These are phyloP conservation scores for Verruconis gallopava DNA, from an alignment of 2,329 filamentous ascomycete genomes.

Conservation along the genomic window DNA sequence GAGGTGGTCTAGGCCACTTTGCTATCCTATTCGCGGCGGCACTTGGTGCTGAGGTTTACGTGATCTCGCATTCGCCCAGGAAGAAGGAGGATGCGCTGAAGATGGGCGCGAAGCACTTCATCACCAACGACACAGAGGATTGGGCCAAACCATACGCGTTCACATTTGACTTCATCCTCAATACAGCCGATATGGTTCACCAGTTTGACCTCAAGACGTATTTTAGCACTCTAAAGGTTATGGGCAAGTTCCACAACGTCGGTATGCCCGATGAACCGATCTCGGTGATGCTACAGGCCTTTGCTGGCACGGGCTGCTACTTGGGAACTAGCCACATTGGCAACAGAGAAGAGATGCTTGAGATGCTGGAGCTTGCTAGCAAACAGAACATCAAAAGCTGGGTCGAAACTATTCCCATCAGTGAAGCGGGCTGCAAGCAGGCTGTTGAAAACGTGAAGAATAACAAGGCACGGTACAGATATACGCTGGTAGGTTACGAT, in stretches of 20 bases:
- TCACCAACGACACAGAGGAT: slow-evolving; percentile 42
- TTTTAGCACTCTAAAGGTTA: slow-evolving; percentile 67
- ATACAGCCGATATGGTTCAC: slow-evolving; percentile 56
- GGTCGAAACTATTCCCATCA: slow-evolving; percentile 58
- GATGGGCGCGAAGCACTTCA: slow-evolving; percentile 49
- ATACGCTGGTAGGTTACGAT: slow-evolving; percentile 56
- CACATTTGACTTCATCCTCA: slow-evolving; percentile 65
- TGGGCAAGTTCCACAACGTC: slow-evolving; percentile 68
- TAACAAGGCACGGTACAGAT: slow-evolving; percentile 57
- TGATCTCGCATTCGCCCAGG: slow-evolving; percentile 44
- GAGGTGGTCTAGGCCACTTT: slow-evolving; percentile 38
- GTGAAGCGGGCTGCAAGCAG: slow-evolving; percentile 54
- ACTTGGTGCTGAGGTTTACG: slow-evolving; percentile 48
- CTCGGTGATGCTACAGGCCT: slow-evolving; percentile 57
- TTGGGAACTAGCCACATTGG: slow-evolving; percentile 39
- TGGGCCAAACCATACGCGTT: slow-evolving; percentile 43
- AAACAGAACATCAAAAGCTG: slow-evolving; percentile 40
- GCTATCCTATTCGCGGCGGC: slow-evolving; percentile 36
- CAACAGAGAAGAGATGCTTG: slow-evolving; percentile 36
- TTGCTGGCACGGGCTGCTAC: slow-evolving; percentile 56
- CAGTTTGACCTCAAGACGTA: slow-evolving; percentile 60
- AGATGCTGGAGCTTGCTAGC: slow-evolving; percentile 37
- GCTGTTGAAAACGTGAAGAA: slow-evolving; percentile 53
- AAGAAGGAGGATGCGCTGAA: slow-evolving; percentile 49
- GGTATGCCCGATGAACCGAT: slow-evolving; percentile 63